Percentiles rank a stretch among this genome's conserved stretches.
Conservation (phyloP, 345 rosid genomes). For the Lagerstroemia speciosa region DNA sequence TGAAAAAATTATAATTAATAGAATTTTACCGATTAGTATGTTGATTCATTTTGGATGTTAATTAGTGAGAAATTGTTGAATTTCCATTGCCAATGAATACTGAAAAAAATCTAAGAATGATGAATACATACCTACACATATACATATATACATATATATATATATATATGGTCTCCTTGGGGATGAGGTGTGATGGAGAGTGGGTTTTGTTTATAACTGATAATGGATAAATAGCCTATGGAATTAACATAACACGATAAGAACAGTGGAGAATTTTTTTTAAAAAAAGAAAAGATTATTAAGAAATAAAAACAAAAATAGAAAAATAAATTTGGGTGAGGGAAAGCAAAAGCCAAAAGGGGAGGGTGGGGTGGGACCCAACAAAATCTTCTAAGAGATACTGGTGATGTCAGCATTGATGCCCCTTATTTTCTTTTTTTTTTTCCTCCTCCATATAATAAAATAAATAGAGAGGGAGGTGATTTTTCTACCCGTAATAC, state of each 20-base stretch:
- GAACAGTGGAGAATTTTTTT: neutral
- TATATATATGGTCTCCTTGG: constrained; percentile 1
- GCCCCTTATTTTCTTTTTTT: neutral
- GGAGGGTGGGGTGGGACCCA: constrained; percentile 26
- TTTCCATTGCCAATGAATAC: too few species aligned
- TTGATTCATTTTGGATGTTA: too few species aligned
- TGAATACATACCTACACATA: too few species aligned
- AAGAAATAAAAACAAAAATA: neutral
- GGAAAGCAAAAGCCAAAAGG: constrained; percentile 8
- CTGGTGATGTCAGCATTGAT: constrained; percentile 44
- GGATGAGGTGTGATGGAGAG: neutral
- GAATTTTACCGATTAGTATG: too few species aligned
- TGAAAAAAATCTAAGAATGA: too few species aligned
- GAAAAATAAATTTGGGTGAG: neutral
- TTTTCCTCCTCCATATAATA: too few species aligned
- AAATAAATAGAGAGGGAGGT: neutral
- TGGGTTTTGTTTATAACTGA: neutral
- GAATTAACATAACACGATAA: too few species aligned
- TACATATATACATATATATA: constrained; percentile 23
- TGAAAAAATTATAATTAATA: too few species aligned
- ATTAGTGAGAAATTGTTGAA: too few species aligned
- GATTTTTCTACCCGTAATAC: too few species aligned
- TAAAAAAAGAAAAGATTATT: neutral
- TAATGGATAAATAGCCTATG: neutral
- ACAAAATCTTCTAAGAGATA: constrained; percentile 55